Evolutionary conservation across 2,329 filamentous ascomycete genomes (phyloP), one percentile per base, ranked within the genome.

Genomic region (Myriosclerotinia scirpicola): DNA sequence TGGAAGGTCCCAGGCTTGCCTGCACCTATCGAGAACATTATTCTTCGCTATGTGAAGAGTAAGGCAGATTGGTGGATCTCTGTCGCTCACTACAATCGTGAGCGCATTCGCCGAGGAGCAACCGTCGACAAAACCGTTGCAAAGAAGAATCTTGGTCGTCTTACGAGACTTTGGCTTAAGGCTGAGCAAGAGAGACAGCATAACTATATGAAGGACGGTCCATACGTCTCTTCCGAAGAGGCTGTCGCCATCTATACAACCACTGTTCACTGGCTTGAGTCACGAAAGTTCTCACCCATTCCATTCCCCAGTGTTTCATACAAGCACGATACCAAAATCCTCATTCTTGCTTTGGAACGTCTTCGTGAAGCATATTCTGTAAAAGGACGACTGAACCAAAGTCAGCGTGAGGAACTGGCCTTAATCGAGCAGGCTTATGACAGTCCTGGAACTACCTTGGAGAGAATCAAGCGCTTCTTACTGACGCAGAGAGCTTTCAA

Each of bases 51-150:
- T 74, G 96, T 99, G 74, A 99, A 99, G 83, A 94, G 93, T 72
- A 99, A 99, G 83, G 95, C 95, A 22, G 95, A 99, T 78, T 99
- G 95, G 96, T 99, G 95, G 95, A 94, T 99, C 69, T 98, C 93
- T 30, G 96, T 99, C 42, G 95, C 95, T 14, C 95, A 99, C 77
- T 99, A 99, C 82, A 99, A 99, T 77, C 90, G 95, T 74, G 95
- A 99, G 81, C 90, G 95, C 78, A 99, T 99, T 75, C 87, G 95
- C 73, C 87, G 95, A 78, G 96, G 95, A 76, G 96, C 95, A 2
- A 99, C 95, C 2, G 95, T 99, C 15, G 95, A 99, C 78, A 99
- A 99, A 83, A 99, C 95, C 3, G 96, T 99, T 36, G 95, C 95
- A 5, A 99, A 99, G 86, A 99, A 99, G 85, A 99, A 99, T 72